These are phyloP conservation scores for Vicia sativa DNA, from an alignment of 306 rosid species.

Conservation along the genomic window DNA sequence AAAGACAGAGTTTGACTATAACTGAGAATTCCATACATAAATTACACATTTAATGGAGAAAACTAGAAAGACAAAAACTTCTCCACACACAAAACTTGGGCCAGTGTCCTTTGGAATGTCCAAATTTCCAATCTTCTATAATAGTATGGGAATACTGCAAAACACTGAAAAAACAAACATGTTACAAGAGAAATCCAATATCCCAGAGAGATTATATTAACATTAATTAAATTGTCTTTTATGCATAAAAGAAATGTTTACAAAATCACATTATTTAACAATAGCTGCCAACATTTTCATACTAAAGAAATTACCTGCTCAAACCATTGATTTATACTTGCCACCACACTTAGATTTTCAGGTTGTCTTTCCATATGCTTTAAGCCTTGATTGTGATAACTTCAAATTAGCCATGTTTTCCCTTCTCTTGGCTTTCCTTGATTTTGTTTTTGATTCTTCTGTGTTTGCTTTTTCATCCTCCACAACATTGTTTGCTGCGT, in stretches of 20 bases:
- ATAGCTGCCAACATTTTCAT: neutral
- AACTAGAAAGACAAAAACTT: neutral
- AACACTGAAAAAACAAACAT: constrained; percentile 13
- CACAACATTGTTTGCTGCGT: constrained; percentile 25
- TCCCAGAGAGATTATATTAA: neutral
- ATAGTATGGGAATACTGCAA: neutral
- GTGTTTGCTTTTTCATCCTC: constrained; percentile 44
- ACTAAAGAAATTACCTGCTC: too few relatives aligned
- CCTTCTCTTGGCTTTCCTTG: constrained; percentile 72
- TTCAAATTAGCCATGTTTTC: constrained; percentile 41
- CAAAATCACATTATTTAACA: constrained; percentile 25
- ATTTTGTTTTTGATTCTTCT: constrained; percentile 48
- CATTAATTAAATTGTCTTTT: neutral
- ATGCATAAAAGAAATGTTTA: neutral
- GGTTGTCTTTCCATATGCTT: constrained; percentile 55
- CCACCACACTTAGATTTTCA: constrained; percentile 55
- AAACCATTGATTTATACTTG: constrained; percentile 3
- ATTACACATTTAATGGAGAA: neutral
- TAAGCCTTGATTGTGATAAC: constrained; percentile 48
- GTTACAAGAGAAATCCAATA: neutral
- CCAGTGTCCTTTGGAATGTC: neutral
- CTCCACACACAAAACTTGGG: constrained; percentile 9
- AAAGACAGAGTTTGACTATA: constrained; percentile 24
- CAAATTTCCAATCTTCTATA: neutral
- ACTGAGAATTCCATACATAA: neutral